phyloP scores from a whole-genome alignment of 768 basidiomycete genomes.

The Tricholoma furcatifolium region DNA sequence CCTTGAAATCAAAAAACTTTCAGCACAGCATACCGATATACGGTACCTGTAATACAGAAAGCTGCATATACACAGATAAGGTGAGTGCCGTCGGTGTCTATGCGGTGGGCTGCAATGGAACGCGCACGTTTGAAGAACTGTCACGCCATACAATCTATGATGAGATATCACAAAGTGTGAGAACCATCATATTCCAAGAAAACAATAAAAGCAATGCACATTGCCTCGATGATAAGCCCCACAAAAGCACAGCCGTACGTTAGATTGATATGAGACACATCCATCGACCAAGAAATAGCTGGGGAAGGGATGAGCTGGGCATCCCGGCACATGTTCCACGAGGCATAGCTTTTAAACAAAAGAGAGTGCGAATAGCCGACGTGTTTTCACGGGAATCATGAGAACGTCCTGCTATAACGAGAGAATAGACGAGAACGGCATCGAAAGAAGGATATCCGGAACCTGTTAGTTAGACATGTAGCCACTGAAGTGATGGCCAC shows the following conservation, averaged over 20 bases:
- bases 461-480: neutral
- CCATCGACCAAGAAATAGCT: constrained; percentile 9
- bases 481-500: constrained; percentile 3
- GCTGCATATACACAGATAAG: constrained; percentile 22
- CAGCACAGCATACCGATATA: neutral
- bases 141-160: constrained; percentile 45
- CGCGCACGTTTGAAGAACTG: constrained; percentile 41
- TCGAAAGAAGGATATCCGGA: constrained; percentile 1
- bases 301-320: neutral
- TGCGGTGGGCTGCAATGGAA: neutral
- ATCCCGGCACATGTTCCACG: neutral
- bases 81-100: constrained; percentile 5
- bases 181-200: neutral
- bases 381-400: constrained; percentile 4
- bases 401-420: constrained; percentile 3
- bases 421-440: neutral
- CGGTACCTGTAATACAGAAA: constrained; percentile 43
- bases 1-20: neutral
- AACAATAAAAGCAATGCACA: constrained; percentile 24
- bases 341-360: constrained; percentile 1
- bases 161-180: constrained; percentile 1
- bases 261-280: constrained; percentile 22
- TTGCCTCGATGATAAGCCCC: constrained; percentile 40
- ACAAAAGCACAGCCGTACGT: constrained; percentile 47
- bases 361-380: constrained; percentile 1